Evolutionary conservation across 352 stramenopile genomes (phyloP), one percentile per base, ranked within the genome.

Genomic region (Phytophthora citricola): DNA sequence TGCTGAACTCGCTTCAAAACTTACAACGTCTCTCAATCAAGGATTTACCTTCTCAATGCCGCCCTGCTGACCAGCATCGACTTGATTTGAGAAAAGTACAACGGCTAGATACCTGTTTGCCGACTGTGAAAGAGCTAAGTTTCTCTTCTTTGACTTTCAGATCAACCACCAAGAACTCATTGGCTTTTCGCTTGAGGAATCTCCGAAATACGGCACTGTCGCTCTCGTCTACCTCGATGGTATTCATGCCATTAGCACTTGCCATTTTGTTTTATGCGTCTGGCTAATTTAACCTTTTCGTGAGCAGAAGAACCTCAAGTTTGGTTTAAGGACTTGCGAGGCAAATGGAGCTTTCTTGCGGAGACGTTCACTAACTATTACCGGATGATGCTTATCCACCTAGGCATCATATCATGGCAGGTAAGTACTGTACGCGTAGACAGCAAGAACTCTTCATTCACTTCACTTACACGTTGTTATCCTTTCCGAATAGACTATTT

Each of bases 351-450:
- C 53, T 94, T 92, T 46, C 72, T 94, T 14, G 82, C 86, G 1
- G 59, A 83, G 38, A 82, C 62, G 11, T 94, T 94, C 50, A 78
- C 69, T 22, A 80, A 91, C 36, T 94, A 94, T 65, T 94, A 94
- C 62, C 83, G 86, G 49, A 86, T 92, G 78, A 92, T 92, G 79
- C 78, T 94, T 39, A 73, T 75, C 34, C 86, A 94, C 40, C 59
- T 94, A 20, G 83, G 86, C 4, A 84, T 94, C 58, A 82, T 92
- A 17, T 81, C 76, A 43, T 94, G 86, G 86, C 86, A 91, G 75
- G 80, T 89, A 66, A 59, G 36, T 31, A 20, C 17, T 20, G 17
- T 20, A 27, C 8, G 22, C 20, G 6, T 22, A 41, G 40, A 26
- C 2, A 22, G n/a, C 10, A 5, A n/a, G 2, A 48, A 12, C 15